Conservation (phyloP, 2,329 filamentous ascomycete genomes). For the Calonectria pauciramosa region DNA sequence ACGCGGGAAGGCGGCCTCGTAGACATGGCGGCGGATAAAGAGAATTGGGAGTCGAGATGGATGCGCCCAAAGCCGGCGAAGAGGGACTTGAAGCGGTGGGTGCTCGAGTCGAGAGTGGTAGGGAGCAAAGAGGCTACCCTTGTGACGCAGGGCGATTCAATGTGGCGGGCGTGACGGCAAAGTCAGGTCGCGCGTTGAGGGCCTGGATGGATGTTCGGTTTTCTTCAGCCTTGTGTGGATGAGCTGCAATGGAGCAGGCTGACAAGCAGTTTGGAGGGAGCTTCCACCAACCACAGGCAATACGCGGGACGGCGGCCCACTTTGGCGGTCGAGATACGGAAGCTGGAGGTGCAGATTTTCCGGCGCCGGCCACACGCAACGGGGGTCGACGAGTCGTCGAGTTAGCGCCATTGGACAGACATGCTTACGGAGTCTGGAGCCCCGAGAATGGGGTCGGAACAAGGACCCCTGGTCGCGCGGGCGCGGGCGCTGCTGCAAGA, state of each 20-base stretch:
- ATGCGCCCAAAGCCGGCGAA: slow-evolving; percentile 6
- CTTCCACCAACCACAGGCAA: slow-evolving; percentile 11
- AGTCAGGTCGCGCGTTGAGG: slow-evolving; percentile 1
- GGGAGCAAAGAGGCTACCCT: neutral
- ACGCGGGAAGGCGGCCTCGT: slow-evolving; percentile 82
- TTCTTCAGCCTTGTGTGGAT: slow-evolving; percentile 43
- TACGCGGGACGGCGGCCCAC: neutral
- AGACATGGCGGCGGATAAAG: slow-evolving; percentile 64
- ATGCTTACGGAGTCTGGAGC: slow-evolving; percentile 7
- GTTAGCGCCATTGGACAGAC: slow-evolving; percentile 3
- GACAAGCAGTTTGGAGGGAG: slow-evolving; percentile 27
- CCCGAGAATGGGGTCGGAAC: neutral
- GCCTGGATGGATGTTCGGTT: slow-evolving; percentile 2
- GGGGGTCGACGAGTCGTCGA: neutral
- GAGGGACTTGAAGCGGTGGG: neutral
- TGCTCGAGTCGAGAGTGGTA: neutral
- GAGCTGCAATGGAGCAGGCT: slow-evolving; percentile 21
- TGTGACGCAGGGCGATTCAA: neutral
- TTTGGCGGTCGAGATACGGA: neutral
- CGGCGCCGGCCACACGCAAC: neutral
- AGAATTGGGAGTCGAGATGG: neutral
- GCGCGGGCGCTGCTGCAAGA: slow-evolving; percentile 10
- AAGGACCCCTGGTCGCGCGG: slow-evolving; percentile 2
- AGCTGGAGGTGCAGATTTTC: slow-evolving; percentile 14
- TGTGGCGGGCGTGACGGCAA: neutral